Percentiles rank a stretch among this genome's conserved stretches.
Evolutionary conservation across 805 yeast species (phyloP).

Genomic region (Barnettozyma siamensis): DNA sequence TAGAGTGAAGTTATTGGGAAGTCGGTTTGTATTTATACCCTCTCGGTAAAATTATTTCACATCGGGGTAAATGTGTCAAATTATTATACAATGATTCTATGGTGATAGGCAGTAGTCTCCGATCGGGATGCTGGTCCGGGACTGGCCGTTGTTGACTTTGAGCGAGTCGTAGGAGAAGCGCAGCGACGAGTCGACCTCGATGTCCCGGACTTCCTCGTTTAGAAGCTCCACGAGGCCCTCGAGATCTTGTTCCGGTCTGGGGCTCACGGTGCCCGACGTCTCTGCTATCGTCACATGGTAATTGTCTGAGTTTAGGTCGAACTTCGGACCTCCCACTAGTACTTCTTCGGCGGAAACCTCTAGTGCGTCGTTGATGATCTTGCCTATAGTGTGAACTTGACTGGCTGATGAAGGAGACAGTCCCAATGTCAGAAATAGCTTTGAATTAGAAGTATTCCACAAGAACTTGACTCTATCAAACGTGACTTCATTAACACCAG

Average conservation of each 20-base stretch:
- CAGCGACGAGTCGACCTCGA: conserved; percentile 9
- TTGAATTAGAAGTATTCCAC: conserved; percentile 1
- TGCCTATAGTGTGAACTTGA: background rate
- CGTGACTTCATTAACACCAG: background rate
- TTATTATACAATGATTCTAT: too few relatives aligned
- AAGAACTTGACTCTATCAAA: conserved; percentile 5
- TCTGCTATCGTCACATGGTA: conserved; percentile 8
- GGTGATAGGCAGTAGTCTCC: background rate
- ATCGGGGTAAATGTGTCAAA: background rate
- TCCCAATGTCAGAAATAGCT: conserved; percentile 6
- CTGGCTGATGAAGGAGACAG: conserved; percentile 1
- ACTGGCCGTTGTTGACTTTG: background rate
- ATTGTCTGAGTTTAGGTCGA: conserved; percentile 3
- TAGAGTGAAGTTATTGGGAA: too few relatives aligned
- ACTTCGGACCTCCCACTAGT: background rate
- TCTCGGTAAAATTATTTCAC: conserved; percentile 1
- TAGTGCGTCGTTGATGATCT: background rate
- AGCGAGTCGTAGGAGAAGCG: conserved; percentile 10
- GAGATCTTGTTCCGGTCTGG: too few relatives aligned
- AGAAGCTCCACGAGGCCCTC: too few relatives aligned
- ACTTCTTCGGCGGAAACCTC: background rate
- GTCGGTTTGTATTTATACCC: background rate
- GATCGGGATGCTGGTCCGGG: background rate
- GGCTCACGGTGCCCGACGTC: background rate
- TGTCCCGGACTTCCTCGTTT: conserved; percentile 5